Evolutionary conservation across 768 basidiomycete species (phyloP).

Genomic region (Leccinum aurantiacum): DNA sequence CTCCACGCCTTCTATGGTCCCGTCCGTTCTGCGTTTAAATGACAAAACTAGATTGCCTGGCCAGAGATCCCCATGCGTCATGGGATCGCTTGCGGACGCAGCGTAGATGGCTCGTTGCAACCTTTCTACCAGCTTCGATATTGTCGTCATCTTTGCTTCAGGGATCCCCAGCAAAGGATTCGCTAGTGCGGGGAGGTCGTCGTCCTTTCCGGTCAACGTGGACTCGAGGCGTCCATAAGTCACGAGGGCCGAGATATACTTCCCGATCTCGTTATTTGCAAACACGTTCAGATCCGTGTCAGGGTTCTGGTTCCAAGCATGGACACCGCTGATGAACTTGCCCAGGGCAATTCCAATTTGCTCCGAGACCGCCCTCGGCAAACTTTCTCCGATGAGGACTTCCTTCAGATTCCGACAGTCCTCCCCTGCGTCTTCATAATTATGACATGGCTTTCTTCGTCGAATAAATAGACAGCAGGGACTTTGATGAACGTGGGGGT

Average conservation of each 20-base stretch:
- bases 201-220: slow-evolving; percentile 35
- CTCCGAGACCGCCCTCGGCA: slow-evolving; percentile 31
- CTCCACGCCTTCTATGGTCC: slow-evolving; percentile 32
- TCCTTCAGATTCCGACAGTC: slow-evolving; percentile 39
- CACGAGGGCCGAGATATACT: slow-evolving; percentile 38
- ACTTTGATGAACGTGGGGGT: slow-evolving; percentile 43
- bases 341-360: slow-evolving; percentile 56
- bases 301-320: slow-evolving; percentile 43
- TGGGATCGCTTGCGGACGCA: slow-evolving; percentile 27
- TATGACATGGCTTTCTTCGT: slow-evolving; percentile 48
- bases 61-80: slow-evolving; percentile 65
- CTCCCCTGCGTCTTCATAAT: slow-evolving; percentile 63
- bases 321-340: slow-evolving; percentile 52
- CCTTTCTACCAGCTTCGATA: slow-evolving; percentile 34
- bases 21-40: slow-evolving; percentile 30
- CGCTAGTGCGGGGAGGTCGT: slow-evolving; percentile 34
- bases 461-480: slow-evolving; percentile 50
- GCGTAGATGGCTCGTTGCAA: slow-evolving; percentile 33
- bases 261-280: slow-evolving; percentile 40
- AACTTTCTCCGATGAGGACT: slow-evolving; percentile 37
- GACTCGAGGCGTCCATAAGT: slow-evolving; percentile 47
- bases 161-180: slow-evolving; percentile 44
- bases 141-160: slow-evolving; percentile 35
- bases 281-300: slow-evolving; percentile 37
- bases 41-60: slow-evolving; percentile 63